Evolutionary conservation across 805 yeast genomes (phyloP).

Genomic region (Starmerella sirachaensis): DNA sequence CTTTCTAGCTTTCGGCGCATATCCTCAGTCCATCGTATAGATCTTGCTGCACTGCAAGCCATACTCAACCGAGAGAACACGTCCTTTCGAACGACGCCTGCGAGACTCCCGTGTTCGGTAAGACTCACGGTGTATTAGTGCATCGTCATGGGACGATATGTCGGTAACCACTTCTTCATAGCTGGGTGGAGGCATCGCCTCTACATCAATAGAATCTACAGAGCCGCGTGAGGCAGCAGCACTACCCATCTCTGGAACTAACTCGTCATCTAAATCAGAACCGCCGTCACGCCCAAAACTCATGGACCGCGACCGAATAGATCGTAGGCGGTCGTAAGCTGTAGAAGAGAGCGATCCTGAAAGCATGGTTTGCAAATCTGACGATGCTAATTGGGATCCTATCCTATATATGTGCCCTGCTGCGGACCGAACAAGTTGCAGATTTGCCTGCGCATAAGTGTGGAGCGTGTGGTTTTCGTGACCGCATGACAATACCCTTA

Average conservation of each 20-base stretch:
- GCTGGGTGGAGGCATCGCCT: constrained; percentile 11
- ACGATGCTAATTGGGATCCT: too few species aligned
- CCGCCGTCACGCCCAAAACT: too few species aligned
- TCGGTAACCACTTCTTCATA: constrained; percentile 18
- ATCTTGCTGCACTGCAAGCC: constrained; percentile 36
- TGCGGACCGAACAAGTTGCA: too few species aligned
- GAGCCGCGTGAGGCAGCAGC: constrained; percentile 1
- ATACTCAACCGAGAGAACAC: constrained; percentile 26
- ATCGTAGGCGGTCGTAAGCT: too few species aligned
- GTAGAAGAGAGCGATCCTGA: too few species aligned
- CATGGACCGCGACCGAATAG: too few species aligned
- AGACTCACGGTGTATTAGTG: constrained; percentile 11
- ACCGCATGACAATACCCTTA: too few species aligned
- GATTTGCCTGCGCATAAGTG: too few species aligned
- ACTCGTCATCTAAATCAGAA: background rate
- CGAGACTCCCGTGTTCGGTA: constrained; percentile 2
- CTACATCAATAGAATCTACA: constrained; percentile 1
- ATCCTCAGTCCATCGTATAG: constrained; percentile 12
- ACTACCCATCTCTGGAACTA: background rate
- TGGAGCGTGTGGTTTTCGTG: too few species aligned
- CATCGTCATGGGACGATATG: background rate
- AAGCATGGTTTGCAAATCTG: too few species aligned
- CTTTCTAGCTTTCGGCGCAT: too few species aligned
- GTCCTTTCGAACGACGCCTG: background rate
- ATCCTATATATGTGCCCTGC: too few species aligned